Base-by-base conservation (phyloP, 1,139 yeast genomes). In the Scheffersomyces parashehatae region DNA sequence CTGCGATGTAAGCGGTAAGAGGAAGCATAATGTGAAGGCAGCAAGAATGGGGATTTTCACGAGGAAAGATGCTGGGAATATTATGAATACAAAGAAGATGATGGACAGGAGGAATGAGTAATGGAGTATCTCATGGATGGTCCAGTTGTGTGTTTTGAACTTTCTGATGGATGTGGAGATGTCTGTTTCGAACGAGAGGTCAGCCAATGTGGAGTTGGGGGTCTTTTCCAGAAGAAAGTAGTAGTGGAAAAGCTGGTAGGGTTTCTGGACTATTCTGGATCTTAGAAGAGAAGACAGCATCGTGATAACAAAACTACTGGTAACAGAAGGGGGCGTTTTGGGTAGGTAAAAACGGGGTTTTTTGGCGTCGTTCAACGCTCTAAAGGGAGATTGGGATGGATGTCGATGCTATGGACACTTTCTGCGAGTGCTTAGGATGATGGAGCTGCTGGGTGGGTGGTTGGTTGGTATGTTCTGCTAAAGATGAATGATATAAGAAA, bases 1-100 rank as follows among this genome's bases (percentile, higher is more conserved):
- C 65, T 93, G 98, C 12, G 88, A 77, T 0, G 95, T 84, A 42
- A 87, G 65, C 6, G 98, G 97, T 7, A 88, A 55, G 33, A 51
- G 62, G 53, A 88, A 76, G 40, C 78, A 63, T 33, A 72, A 55
- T 11, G 56, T 40, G 44, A 77, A 69, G 5, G 63, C 64, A 9
- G 60, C 41, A 13, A 73, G 58, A 29, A 82, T 59, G 15, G 77
- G 61, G 12, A 77, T 49, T 53, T 83, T 80, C 41, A 70, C 51
- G 28, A 80, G 44, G 39, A 79, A 60, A 2, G 77, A 63, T 11
- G 86, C 82, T 5, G 82, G 81, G 51, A 76, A 70, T 41, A 82
- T 69, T 38, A 79, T 59, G 47, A 73, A 69, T 62, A 81, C 85
- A 55, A 79, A 78, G 33, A 75, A 53, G 43, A 82, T 70, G 33